These are phyloP conservation scores for Trypanosomatidae sp. DNA, from an alignment of 208 protist genomes.

Conservation along the genomic window DNA sequence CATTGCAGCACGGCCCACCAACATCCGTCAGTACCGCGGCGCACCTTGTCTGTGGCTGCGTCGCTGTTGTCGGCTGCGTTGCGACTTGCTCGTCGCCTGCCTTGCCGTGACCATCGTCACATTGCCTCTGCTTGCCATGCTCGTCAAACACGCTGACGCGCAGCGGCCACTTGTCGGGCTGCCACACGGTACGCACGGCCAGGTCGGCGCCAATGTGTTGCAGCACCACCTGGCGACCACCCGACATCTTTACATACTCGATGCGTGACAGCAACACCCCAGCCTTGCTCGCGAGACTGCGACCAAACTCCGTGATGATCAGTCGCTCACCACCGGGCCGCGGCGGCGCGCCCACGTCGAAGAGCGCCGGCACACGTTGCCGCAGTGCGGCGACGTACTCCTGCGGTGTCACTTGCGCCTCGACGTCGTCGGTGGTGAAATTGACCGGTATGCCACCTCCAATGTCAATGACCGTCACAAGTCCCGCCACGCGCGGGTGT, in stretches of 20 bases:
- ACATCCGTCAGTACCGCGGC: conserved; percentile 18
- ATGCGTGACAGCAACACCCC: conserved; percentile 39
- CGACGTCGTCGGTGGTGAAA: conserved; percentile 28
- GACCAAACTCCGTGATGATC: conserved; percentile 59
- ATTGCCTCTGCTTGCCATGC: neutral
- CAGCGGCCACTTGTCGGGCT: conserved; percentile 56
- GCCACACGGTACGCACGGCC: conserved; percentile 51
- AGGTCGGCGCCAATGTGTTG: conserved; percentile 57
- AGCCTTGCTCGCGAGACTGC: conserved; percentile 34
- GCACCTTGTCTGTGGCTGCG: neutral
- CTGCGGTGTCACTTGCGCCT: conserved; percentile 10
- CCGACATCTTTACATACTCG: conserved; percentile 49
- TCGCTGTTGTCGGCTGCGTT: no score
- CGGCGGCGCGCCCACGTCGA: conserved; percentile 5
- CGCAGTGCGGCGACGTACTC: conserved; percentile 24
- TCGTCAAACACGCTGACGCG: conserved; percentile 27
- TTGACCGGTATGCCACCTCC: conserved; percentile 48
- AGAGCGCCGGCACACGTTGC: conserved; percentile 18
- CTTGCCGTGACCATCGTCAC: conserved; percentile 4
- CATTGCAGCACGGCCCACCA: conserved; percentile 49
- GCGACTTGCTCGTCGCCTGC: neutral
- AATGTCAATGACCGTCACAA: conserved; percentile 32
- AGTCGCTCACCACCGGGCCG: conserved; percentile 4
- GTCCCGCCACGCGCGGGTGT: conserved; percentile 7
- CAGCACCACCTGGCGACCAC: conserved; percentile 25